A percentile compares a stretch with the other conserved stretches of the same genome.
phyloP scores from a whole-genome alignment of 2,329 filamentous ascomycete species.

The Fusarium chuoi region DNA sequence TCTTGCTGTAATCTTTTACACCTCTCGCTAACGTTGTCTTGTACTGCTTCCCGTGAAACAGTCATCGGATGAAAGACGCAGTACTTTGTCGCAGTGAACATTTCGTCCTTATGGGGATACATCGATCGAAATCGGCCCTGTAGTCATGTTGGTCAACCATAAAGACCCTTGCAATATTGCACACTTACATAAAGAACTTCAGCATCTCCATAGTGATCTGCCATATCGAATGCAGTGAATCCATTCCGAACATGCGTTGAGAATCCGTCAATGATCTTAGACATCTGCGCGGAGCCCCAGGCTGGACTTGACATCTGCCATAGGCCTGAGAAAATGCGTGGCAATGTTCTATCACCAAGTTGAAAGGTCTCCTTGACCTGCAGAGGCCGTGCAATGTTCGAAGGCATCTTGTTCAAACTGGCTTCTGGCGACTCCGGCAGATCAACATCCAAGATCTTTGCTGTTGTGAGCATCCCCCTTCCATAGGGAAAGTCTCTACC shows the following conservation, averaged over 20 bases:
- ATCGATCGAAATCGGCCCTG: background rate
- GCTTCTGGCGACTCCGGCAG: background rate
- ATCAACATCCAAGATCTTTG: background rate
- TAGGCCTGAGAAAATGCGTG: background rate
- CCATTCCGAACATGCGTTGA: background rate
- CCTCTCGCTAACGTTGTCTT: background rate
- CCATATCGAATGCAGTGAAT: background rate
- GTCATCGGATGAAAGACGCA: background rate
- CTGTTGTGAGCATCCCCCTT: background rate
- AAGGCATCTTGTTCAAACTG: background rate
- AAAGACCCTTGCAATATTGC: rapidly evolving
- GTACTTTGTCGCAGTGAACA: background rate
- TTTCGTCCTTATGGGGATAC: background rate
- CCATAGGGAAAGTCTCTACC: background rate
- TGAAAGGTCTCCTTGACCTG: background rate
- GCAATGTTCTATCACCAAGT: background rate
- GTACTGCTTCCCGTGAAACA: background rate
- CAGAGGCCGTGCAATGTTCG: rapidly evolving
- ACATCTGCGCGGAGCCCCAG: background rate
- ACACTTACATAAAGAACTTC: background rate
- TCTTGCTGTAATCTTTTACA: background rate
- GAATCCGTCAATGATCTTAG: background rate
- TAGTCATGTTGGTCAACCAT: rapidly evolving
- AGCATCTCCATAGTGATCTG: background rate
- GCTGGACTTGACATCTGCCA: slow-evolving; percentile 6